Evolutionary conservation across 768 basidiomycete genomes (phyloP), one percentile per base, ranked within the genome.

Genomic region (Naganishia vishniacii): DNA sequence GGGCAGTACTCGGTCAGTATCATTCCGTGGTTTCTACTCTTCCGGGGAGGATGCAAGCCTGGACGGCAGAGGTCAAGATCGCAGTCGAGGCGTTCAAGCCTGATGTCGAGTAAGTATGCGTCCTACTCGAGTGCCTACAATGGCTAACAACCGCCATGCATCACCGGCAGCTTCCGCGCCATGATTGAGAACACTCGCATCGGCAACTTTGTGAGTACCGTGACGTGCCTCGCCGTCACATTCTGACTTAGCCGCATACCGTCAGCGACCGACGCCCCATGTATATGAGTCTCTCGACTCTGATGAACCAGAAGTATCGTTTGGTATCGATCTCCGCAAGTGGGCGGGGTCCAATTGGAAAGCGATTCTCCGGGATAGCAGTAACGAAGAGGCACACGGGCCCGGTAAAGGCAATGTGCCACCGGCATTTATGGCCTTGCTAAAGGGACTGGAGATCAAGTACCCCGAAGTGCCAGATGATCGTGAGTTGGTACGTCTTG

Each of bases 121-220:
- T n/a, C n/a, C n/a, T n/a, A n/a, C n/a, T n/a, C n/a, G n/a, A n/a
- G n/a, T n/a, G n/a, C n/a, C n/a, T n/a, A n/a, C n/a, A n/a, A n/a
- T n/a, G n/a, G n/a, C n/a, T n/a, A n/a, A n/a, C n/a, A n/a, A n/a
- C n/a, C n/a, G n/a, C 28, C n/a, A 15, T 29, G 12, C 28, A 2
- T 31, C 26, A 9, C 20, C 8, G 32, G 23, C 48, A 71, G 70
- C 46, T 66, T 77, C 60, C 70, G 72, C 48, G 90, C 88, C 11
- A 83, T 94, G 53, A 91, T 95, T 66, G 92, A 95, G 75, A 86
- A 89, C 12, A 90, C 91, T 74, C 84, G 93, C 61, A 94, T 91
- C 0, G 93, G 93, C 0, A 88, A 92, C 0, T 98, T 95, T 85
- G 69, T 70, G 41, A 63, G 71, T 64, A 2, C 26, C 8, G 16